A percentile compares a stretch with the other conserved stretches of the same genome.
phyloP scores from a whole-genome alignment of 1,284 basidiomycete genomes.

The Fomitopsis betulina region DNA sequence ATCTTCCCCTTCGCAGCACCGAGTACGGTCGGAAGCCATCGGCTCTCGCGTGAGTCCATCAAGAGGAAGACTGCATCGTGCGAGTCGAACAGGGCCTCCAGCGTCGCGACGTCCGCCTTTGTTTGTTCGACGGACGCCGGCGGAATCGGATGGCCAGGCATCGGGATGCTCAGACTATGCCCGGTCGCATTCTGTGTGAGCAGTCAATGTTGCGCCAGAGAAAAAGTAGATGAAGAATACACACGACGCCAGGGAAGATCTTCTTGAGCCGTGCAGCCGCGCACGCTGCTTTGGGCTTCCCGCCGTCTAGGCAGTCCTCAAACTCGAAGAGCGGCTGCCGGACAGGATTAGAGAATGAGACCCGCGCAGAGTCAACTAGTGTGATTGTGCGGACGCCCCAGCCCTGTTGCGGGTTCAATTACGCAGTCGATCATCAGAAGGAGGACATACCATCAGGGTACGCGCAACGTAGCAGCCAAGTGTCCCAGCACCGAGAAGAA shows the following conservation, averaged over 20 bases:
- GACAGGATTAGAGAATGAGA: slow-evolving; percentile 97
- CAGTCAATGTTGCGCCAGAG: neutral
- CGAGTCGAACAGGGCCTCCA: slow-evolving; percentile 76
- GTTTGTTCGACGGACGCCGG: slow-evolving; percentile 50
- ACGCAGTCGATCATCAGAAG: neutral
- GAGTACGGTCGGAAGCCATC: slow-evolving; percentile 93
- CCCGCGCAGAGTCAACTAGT: slow-evolving; percentile 84
- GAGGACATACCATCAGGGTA: slow-evolving; percentile 67
- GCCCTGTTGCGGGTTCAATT: slow-evolving; percentile 44
- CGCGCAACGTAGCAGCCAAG: slow-evolving; percentile 95
- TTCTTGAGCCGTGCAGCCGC: slow-evolving; percentile 85
- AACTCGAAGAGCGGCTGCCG: slow-evolving; percentile 96
- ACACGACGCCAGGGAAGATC: slow-evolving; percentile 89
- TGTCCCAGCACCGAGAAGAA: slow-evolving; percentile 93
- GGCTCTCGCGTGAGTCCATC: slow-evolving; percentile 97
- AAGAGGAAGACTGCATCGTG: slow-evolving; percentile 92
- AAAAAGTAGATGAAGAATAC: slow-evolving; percentile 25
- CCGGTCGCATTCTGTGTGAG: slow-evolving; percentile 68
- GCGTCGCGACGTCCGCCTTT: slow-evolving; percentile 60
- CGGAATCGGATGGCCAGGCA: slow-evolving; percentile 95
- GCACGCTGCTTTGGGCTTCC: slow-evolving; percentile 89
- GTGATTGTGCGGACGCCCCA: slow-evolving; percentile 96
- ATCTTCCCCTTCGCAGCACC: slow-evolving; percentile 85
- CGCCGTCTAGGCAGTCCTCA: slow-evolving; percentile 90
- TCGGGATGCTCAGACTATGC: slow-evolving; percentile 79